phyloP scores from a whole-genome alignment of 495 filamentous ascomycete genomes.

The Penicillium egyptiacum region DNA sequence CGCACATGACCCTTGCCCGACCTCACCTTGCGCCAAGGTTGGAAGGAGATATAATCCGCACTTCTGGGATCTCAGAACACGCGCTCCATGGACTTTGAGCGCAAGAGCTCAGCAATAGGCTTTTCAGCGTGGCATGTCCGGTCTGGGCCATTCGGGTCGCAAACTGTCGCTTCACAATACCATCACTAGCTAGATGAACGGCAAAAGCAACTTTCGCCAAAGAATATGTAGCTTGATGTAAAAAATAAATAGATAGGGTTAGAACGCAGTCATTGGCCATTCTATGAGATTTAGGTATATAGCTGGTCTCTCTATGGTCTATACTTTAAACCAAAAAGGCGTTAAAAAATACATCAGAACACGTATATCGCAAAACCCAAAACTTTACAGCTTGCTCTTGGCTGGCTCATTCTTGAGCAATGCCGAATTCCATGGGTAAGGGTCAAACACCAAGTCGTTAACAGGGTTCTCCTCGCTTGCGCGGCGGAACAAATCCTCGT shows the following conservation, averaged over 20 bases:
- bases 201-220: not conserved
- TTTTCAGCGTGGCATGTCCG: not conserved
- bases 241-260: not conserved
- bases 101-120: not conserved
- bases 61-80: no score
- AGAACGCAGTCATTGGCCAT: not conserved
- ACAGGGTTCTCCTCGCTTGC: constrained; percentile 67
- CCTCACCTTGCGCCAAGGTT: no score
- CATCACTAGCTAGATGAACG: not conserved
- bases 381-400: constrained; percentile 43
- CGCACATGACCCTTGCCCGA: no score
- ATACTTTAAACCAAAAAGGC: constrained; percentile 2
- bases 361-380: constrained; percentile 4
- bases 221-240: not conserved
- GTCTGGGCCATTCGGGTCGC: no score
- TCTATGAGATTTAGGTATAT: constrained; percentile 23
- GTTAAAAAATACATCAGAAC: constrained; percentile 10
- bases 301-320: constrained; percentile 17
- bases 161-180: no score
- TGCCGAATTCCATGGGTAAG: constrained; percentile 61
- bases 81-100: no score
- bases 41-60: no score
- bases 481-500: constrained; percentile 66
- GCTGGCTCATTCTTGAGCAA: constrained; percentile 53
- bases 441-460: constrained; percentile 64